phyloP scores from a whole-genome alignment of 2,329 filamentous ascomycete genomes.

The Ilyonectria robusta region DNA sequence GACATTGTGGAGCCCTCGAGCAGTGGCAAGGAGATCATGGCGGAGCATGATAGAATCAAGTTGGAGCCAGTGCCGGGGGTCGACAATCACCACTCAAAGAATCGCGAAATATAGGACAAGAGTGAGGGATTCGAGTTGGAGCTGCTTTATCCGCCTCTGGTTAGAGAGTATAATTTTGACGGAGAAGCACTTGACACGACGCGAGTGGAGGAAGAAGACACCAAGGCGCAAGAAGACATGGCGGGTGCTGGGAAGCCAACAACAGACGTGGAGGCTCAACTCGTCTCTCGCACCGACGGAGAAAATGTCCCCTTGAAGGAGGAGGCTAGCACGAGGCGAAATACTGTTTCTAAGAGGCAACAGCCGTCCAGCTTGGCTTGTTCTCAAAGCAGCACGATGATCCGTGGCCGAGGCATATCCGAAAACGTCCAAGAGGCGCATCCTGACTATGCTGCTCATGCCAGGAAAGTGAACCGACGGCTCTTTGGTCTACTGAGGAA shows the following conservation, averaged over 20 bases:
- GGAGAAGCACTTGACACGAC: neutral
- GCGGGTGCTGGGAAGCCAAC: neutral
- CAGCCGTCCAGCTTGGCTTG: neutral
- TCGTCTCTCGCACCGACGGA: neutral
- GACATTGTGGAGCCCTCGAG: neutral
- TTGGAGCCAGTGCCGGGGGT: neutral
- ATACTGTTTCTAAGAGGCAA: neutral
- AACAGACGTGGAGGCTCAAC: neutral
- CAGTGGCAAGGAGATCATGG: neutral
- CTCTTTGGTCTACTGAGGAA: conserved; percentile 2
- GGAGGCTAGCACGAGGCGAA: neutral
- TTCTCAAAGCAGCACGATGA: conserved; percentile 4
- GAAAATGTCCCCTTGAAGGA: neutral
- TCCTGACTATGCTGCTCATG: neutral
- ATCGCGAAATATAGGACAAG: neutral
- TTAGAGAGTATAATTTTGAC: conserved; percentile 4
- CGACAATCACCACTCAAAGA: conserved; percentile 13
- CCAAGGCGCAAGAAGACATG: neutral
- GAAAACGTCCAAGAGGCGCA: neutral
- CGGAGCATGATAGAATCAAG: neutral
- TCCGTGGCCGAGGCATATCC: neutral
- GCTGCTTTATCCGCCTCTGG: neutral
- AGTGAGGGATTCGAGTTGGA: neutral
- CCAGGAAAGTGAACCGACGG: conserved; percentile 13
- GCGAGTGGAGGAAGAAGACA: neutral